A percentile compares a stretch with the other conserved stretches of the same genome.
Conservation (phyloP, 257 asterid genomes). For the Lycium ferocissimum region DNA sequence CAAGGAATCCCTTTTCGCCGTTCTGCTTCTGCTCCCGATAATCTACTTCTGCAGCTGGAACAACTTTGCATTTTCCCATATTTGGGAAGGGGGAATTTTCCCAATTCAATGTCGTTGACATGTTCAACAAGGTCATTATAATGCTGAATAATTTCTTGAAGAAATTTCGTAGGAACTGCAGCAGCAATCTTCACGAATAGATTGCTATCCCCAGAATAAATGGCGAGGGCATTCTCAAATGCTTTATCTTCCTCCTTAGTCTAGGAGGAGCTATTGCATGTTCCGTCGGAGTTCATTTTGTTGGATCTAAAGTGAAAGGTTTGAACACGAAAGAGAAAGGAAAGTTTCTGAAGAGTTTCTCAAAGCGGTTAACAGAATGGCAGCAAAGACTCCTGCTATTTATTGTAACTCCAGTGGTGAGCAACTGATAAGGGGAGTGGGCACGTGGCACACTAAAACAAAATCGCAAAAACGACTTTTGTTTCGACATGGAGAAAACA, state of each 20-base stretch:
- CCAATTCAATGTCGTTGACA: background rate
- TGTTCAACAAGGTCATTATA: too few species aligned
- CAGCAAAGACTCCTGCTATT: background rate
- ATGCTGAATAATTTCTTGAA: too few species aligned
- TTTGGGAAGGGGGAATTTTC: background rate
- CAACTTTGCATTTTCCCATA: background rate
- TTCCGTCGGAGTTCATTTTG: background rate
- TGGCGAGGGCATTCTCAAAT: background rate
- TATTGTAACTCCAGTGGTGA: constrained; percentile 1
- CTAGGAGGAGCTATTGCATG: background rate
- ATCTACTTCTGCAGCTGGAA: constrained; percentile 28
- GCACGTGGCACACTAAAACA: background rate
- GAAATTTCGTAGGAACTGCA: background rate
- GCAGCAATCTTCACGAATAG: background rate
- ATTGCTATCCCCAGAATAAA: background rate
- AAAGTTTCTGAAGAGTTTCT: background rate
- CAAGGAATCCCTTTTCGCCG: constrained; percentile 43
- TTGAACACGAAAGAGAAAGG: background rate
- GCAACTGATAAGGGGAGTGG: background rate
- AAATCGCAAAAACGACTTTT: background rate
- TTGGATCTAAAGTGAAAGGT: background rate
- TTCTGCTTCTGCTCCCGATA: constrained; percentile 23
- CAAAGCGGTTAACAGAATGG: background rate
- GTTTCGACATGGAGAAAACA: background rate
- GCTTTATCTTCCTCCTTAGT: constrained; percentile 31